Evolutionary conservation across 441 rosid genomes (phyloP).

Genomic region (Melastoma candidum): DNA sequence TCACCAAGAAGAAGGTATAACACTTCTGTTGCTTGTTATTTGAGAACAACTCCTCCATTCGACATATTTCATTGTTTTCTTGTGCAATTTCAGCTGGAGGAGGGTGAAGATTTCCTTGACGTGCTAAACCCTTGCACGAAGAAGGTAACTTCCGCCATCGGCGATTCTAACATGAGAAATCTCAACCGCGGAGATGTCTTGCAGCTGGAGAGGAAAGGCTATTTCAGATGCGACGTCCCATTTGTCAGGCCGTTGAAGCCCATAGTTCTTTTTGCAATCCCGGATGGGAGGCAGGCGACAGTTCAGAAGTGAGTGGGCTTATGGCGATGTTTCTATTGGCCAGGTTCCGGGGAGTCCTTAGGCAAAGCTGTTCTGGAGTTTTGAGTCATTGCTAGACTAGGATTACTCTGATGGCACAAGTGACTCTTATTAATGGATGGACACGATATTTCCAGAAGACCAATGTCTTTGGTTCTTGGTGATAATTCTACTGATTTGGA

Average conservation of each 20-base stretch:
- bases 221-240: slow-evolving; percentile 83
- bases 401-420: too few species aligned
- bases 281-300: slow-evolving; percentile 76
- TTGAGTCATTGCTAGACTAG: too few species aligned
- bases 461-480: too few species aligned
- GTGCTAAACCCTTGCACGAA: slow-evolving; percentile 59
- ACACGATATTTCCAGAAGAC: too few species aligned
- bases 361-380: too few species aligned
- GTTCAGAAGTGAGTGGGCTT: slow-evolving; percentile 15
- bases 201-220: slow-evolving; percentile 96
- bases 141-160: slow-evolving; percentile 60
- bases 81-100: slow-evolving; percentile 41
- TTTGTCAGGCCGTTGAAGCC: slow-evolving; percentile 58
- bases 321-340: neutral
- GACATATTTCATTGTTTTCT: neutral
- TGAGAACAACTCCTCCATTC: slow-evolving; percentile 4
- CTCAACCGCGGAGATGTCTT: slow-evolving; percentile 57
- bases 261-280: slow-evolving; percentile 58
- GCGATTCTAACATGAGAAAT: slow-evolving; percentile 86
- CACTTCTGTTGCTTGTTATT: neutral
- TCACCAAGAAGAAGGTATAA: slow-evolving; percentile 76
- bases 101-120: slow-evolving; percentile 61
- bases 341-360: neutral
- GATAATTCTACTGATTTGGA: too few species aligned
- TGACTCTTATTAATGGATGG: too few species aligned